phyloP scores from a whole-genome alignment of 2,329 filamentous ascomycete species.

The Dothideomycetes sp. region DNA sequence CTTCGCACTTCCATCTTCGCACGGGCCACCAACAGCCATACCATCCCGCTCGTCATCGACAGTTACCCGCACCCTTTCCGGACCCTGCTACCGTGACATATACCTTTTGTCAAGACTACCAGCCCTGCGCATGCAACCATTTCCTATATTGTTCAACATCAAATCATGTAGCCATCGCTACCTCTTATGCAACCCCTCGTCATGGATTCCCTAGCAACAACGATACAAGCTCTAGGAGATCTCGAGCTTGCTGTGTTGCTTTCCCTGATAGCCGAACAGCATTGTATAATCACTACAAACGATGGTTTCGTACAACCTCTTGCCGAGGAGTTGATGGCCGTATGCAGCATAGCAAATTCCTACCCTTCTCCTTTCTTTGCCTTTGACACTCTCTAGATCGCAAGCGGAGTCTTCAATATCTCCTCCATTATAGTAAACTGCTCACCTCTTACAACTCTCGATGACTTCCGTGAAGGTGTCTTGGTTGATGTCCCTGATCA shows the following conservation, averaged over 20 bases:
- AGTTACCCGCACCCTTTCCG: background rate
- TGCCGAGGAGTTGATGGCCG: constrained; percentile 62
- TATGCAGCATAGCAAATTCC: constrained; percentile 23
- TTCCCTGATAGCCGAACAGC: constrained; percentile 69
- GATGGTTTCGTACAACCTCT: constrained; percentile 52
- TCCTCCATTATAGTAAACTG: constrained; percentile 62
- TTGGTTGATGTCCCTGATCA: constrained; percentile 32
- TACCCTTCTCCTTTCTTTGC: background rate
- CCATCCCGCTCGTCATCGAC: background rate
- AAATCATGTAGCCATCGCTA: too few species aligned
- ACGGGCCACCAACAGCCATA: background rate
- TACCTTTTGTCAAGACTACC: too few species aligned
- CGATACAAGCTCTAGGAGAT: constrained; percentile 67
- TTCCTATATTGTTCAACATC: too few species aligned
- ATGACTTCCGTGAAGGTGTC: constrained; percentile 67
- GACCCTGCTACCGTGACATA: too few species aligned
- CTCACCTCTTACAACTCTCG: constrained; percentile 59
- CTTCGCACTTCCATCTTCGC: background rate
- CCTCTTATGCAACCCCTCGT: too few species aligned
- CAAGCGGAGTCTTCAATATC: constrained; percentile 55
- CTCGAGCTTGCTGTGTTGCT: constrained; percentile 78
- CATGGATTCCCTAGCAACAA: background rate
- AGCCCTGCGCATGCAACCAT: too few species aligned
- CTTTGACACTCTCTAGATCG: constrained; percentile 9
- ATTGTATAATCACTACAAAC: constrained; percentile 77